phyloP scores from a whole-genome alignment of 1,284 basidiomycete genomes.

The Naganishia sp. region DNA sequence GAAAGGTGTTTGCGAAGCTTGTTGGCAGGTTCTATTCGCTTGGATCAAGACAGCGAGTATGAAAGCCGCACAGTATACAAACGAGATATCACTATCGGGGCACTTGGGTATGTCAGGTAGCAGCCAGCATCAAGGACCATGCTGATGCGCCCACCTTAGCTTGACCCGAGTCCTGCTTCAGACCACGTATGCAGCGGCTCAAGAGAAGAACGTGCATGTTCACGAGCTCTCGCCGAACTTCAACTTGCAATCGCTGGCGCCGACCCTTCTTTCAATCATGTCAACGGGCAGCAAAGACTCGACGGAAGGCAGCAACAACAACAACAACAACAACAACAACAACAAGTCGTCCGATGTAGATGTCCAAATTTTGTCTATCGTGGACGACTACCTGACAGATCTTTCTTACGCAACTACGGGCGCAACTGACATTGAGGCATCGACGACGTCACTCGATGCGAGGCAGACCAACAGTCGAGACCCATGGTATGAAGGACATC shows the following conservation, averaged over 20 bases:
- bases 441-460: constrained; percentile 19
- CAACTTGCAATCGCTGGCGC: constrained; percentile 41
- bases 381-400: constrained; percentile 44
- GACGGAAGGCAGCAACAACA: constrained; percentile 33
- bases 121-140: background rate
- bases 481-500: constrained; percentile 38
- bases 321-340: constrained; percentile 20
- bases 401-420: constrained; percentile 28
- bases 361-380: constrained; percentile 44
- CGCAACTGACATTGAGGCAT: constrained; percentile 11
- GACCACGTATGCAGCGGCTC: constrained; percentile 20
- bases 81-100: constrained; percentile 17
- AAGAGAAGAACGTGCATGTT: constrained; percentile 8
- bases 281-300: constrained; percentile 37
- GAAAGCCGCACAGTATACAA: constrained; percentile 4
- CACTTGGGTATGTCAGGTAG: background rate
- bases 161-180: constrained; percentile 27
- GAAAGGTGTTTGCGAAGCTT: constrained; percentile 30
- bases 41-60: constrained; percentile 7
- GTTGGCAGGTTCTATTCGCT: constrained; percentile 19
- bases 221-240: constrained; percentile 32
- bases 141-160: background rate
- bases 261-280: constrained; percentile 44
- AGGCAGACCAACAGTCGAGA: constrained; percentile 17
- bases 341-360: constrained; percentile 46